phyloP scores from a whole-genome alignment of 2,329 filamentous ascomycete genomes.

The Diaporthe vaccinii region DNA sequence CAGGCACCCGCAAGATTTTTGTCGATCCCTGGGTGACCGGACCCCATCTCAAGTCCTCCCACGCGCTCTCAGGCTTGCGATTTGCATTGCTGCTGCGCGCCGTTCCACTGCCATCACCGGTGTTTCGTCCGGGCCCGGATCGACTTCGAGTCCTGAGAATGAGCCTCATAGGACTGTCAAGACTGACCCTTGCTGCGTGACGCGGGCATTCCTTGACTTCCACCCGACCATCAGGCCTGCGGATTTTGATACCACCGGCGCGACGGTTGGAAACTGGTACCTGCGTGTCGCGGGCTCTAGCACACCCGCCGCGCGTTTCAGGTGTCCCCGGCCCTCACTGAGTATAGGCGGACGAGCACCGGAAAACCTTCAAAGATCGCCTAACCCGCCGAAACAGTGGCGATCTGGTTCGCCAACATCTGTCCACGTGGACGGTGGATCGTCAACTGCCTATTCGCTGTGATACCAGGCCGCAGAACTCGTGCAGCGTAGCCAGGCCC shows the following conservation, averaged over 20 bases:
- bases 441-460: background rate
- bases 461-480: background rate
- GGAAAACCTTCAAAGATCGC: constrained; percentile 18
- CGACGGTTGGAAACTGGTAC: background rate
- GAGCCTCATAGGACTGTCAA: constrained; percentile 9
- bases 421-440: constrained; percentile 22
- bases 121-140: constrained; percentile 20
- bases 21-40: constrained; percentile 4
- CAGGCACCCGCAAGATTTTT: constrained; percentile 23
- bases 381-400: background rate
- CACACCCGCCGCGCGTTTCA: constrained; percentile 28
- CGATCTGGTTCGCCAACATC: constrained; percentile 17
- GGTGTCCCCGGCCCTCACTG: constrained; percentile 16
- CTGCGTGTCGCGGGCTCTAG: constrained; percentile 9
- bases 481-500: background rate
- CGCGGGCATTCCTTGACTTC: background rate
- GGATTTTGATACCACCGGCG: constrained; percentile 16
- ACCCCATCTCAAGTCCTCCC: constrained; percentile 9
- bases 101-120: constrained; percentile 6
- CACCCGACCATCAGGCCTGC: background rate
- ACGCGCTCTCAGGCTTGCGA: background rate
- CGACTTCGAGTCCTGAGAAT: background rate
- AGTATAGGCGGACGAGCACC: constrained; percentile 1
- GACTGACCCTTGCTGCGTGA: constrained; percentile 13
- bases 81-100: constrained; percentile 5